Evolutionary conservation across 169 alveolate genomes (phyloP), one percentile per base, ranked within the genome.

Genomic region (Theileria orientalis): DNA sequence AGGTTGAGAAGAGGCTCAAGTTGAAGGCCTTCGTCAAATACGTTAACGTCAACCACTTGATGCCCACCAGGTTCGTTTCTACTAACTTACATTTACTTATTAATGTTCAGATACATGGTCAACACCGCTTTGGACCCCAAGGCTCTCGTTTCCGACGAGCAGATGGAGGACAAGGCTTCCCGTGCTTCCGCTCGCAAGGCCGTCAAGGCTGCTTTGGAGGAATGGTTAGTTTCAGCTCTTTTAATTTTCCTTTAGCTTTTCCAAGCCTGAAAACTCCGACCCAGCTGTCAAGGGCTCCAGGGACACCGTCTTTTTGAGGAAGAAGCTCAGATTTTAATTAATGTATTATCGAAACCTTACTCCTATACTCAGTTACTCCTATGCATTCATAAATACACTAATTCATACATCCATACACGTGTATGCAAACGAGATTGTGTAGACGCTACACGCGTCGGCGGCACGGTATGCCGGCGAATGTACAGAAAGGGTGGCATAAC

Each of bases 21-120:
- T 92, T 96, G 78, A 95, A 94, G 93, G 95, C 98, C 71, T 98
- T 98, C 93, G 91, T 97, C 68, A 97, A 96, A 92, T 94, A 93
- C 88, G 94, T 98, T 77, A 98, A 98, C 93, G 96, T 94, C 82
- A 95, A 96, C 90, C 99, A 98, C 93, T 88, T 98, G 69, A 95
- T 98, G 97, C 99, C 99, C 67, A 98, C 99, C 35, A 92, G 99
- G 92, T 96, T 92, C 64, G 83, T 5, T 59, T 35, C 9, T 59
- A 6, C 29, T 59, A 59, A 59, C 3, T 5, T 9, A 7, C 9
- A 49, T 19, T 19, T 49, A 49, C 14, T 41, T 9, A 2, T n/a
- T 47, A 5, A 40, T 42, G 3, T 63, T 21, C 32, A 67, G 75
- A 32, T 82, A 82, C 51, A 64, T 57, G 47, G 84, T 82, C 23